phyloP scores from a whole-genome alignment of 768 basidiomycete genomes.

The Kwoniella sp. region DNA sequence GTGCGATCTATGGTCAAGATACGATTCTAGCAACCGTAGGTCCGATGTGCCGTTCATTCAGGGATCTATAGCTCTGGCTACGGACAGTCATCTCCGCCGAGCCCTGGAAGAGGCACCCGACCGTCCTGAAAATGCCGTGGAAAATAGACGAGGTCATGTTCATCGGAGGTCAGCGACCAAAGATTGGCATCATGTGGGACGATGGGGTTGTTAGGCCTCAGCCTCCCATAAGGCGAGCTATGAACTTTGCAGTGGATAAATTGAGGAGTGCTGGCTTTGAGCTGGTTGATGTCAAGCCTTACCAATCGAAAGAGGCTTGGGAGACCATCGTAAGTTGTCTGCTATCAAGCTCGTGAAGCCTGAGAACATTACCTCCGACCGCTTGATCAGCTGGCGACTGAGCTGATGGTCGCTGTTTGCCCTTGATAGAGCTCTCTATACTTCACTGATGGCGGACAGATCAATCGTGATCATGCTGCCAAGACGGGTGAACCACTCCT shows the following conservation, averaged over 20 bases:
- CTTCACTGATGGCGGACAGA: slow-evolving; percentile 32
- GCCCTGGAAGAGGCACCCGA: slow-evolving; percentile 26
- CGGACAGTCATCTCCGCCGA: slow-evolving; percentile 17
- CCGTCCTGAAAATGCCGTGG: slow-evolving; percentile 33
- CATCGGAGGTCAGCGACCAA: slow-evolving; percentile 42
- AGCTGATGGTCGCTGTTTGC: background rate
- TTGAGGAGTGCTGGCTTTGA: slow-evolving; percentile 16
- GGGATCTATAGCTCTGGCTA: slow-evolving; percentile 35
- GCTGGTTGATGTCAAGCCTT: slow-evolving; percentile 15
- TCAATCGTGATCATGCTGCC: slow-evolving; percentile 1
- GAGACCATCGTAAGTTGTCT: slow-evolving; percentile 12
- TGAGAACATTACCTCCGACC: no score
- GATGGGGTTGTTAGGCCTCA: slow-evolving; percentile 43
- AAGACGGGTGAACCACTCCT: slow-evolving; percentile 34
- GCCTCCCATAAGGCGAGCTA: slow-evolving; percentile 36
- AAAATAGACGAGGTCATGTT: slow-evolving; percentile 10
- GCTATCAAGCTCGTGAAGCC: no score
- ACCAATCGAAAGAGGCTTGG: slow-evolving; percentile 22
- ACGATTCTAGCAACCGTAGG: slow-evolving; percentile 29
- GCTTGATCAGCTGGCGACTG: no score
- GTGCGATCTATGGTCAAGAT: slow-evolving; percentile 21
- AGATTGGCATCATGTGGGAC: slow-evolving; percentile 40
- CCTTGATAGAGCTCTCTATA: slow-evolving; percentile 18
- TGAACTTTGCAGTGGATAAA: slow-evolving; percentile 55
- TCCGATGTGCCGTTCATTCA: slow-evolving; percentile 25